Evolutionary conservation across 352 stramenopile species (phyloP).

Genomic region (Phytophthora crassamura): DNA sequence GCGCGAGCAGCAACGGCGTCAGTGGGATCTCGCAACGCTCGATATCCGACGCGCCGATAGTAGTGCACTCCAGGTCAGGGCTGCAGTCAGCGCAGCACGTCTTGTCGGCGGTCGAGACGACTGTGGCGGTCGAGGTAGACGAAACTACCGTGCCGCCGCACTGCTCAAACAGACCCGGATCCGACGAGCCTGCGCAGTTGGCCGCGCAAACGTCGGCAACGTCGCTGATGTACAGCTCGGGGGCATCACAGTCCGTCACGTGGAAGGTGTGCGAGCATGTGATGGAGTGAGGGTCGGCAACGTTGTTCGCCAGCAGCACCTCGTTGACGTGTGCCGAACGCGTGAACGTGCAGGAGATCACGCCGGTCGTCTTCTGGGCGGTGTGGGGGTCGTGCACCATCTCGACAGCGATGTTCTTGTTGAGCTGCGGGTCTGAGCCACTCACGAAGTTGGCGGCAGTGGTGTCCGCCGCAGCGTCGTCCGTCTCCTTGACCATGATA

Average conservation of each 20-base stretch:
- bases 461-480: not conserved
- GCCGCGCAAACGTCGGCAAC: constrained; percentile 35
- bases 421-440: constrained; percentile 1
- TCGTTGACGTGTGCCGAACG: constrained; percentile 5
- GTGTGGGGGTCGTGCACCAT: constrained; percentile 51
- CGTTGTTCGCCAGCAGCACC: not conserved
- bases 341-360: constrained; percentile 50
- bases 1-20: constrained; percentile 20
- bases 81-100: constrained; percentile 38
- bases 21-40: constrained; percentile 47
- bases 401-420: constrained; percentile 51
- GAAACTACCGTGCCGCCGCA: constrained; percentile 52
- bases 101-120: constrained; percentile 36
- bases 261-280: constrained; percentile 46
- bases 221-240: constrained; percentile 39
- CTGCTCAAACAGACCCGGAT: constrained; percentile 39
- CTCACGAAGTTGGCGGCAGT: not conserved
- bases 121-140: constrained; percentile 21
- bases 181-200: constrained; percentile 29
- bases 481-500: constrained; percentile 12
- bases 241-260: constrained; percentile 60
- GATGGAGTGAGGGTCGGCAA: constrained; percentile 15
- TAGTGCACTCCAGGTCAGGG: constrained; percentile 6
- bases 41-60: constrained; percentile 16
- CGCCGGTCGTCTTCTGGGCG: constrained; percentile 33